phyloP scores from a whole-genome alignment of 192 early-diverging fungal genomes.

The Mortierella alpina region DNA sequence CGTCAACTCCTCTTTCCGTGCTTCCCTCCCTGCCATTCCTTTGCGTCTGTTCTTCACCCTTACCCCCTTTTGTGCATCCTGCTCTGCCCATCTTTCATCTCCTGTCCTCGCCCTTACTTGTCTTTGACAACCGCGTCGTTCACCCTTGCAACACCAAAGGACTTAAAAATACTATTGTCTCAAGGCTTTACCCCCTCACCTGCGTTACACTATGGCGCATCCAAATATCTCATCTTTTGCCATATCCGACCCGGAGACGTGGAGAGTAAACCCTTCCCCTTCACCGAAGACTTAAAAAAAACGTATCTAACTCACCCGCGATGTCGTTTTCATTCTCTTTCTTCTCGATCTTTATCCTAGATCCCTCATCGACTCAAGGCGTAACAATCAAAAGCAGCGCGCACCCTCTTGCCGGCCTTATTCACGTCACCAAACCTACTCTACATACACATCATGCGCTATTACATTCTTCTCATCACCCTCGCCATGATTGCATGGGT shows the following conservation, averaged over 20 bases:
- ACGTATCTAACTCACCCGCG: too few species aligned
- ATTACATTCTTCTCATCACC: slow-evolving; percentile 12
- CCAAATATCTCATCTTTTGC: too few species aligned
- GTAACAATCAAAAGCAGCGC: background rate
- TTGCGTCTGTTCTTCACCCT: background rate
- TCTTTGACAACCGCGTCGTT: slow-evolving; percentile 6
- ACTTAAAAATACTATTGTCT: too few species aligned
- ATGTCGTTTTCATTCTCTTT: background rate
- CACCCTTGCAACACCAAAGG: slow-evolving; percentile 7
- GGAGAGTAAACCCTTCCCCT: too few species aligned
- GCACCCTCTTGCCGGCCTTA: too few species aligned
- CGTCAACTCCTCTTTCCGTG: background rate
- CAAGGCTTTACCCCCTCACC: too few species aligned
- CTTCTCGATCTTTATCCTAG: background rate
- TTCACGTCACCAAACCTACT: background rate
- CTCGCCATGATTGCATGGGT: slow-evolving; percentile 30
- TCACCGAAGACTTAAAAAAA: too few species aligned
- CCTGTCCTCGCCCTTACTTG: background rate
- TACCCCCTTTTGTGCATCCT: background rate
- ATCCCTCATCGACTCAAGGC: background rate
- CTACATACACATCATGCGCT: slow-evolving; percentile 26
- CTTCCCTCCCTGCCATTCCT: slow-evolving; percentile 1
- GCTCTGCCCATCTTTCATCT: background rate
- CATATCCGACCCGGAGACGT: too few species aligned
- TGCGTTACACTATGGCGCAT: too few species aligned